Percentiles rank a stretch among this genome's conserved stretches.
Conservation (phyloP, 2,329 filamentous ascomycete genomes). For the Rutstroemia sp. region DNA sequence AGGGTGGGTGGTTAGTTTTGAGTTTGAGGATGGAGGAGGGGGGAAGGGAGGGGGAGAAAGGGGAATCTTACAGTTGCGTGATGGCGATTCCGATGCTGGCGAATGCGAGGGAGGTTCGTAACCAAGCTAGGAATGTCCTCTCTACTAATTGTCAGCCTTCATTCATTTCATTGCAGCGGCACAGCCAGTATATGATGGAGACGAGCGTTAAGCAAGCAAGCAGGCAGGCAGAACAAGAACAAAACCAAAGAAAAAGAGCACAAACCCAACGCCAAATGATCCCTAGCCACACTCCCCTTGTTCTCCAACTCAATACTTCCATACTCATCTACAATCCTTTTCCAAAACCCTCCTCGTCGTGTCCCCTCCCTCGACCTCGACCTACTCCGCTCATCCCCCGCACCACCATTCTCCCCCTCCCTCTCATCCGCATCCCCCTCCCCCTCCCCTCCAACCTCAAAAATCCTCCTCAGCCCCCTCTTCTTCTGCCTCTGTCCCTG, state of each 20-base stretch:
- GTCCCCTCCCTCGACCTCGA: neutral
- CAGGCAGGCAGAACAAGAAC: no score
- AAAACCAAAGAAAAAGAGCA: neutral
- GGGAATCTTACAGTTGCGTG: conserved; percentile 54
- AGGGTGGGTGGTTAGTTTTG: neutral
- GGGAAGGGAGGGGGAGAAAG: neutral
- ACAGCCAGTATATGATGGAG: neutral
- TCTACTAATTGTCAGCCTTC: conserved; percentile 40
- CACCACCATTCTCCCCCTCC: no score
- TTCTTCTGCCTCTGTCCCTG: no score
- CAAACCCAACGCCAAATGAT: conserved; percentile 71
- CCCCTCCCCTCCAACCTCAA: conserved; percentile 15
- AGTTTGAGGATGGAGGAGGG: no score
- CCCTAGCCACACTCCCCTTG: conserved; percentile 74
- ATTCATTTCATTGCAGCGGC: neutral
- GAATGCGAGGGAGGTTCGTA: conserved; percentile 74
- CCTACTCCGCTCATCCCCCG: neutral
- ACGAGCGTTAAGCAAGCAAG: neutral
- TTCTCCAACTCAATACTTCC: conserved; percentile 67
- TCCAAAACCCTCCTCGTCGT: conserved; percentile 30
- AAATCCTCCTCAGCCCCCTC: conserved; percentile 13
- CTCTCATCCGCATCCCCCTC: neutral
- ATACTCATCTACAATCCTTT: conserved; percentile 39
- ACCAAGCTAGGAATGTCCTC: conserved; percentile 78
- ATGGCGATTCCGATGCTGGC: conserved; percentile 77